Conservation (phyloP, 192 early-diverging fungal genomes). For the Linnemannia schmuckeri region DNA sequence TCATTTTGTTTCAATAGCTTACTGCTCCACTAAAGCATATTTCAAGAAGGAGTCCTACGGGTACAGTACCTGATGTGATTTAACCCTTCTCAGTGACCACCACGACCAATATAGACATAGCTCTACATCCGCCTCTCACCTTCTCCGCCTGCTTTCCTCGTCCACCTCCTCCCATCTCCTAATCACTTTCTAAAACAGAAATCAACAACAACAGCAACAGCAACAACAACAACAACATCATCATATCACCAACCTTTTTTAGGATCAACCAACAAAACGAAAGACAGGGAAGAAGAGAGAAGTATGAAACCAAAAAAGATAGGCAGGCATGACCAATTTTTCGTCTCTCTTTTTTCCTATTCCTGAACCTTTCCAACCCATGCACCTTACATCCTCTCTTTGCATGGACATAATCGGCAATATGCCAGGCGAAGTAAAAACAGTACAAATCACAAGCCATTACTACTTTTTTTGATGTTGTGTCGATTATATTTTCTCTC, state of each 20-base stretch:
- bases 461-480: background rate
- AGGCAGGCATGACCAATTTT: background rate
- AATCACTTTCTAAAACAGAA: background rate
- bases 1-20: too few species aligned
- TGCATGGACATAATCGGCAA: background rate
- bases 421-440: background rate
- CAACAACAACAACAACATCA: too few species aligned
- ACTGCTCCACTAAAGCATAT: background rate
- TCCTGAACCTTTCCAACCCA: background rate
- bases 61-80: background rate
- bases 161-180: background rate
- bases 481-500: background rate
- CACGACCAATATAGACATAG: background rate
- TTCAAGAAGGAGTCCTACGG: background rate
- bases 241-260: background rate
- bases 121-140: background rate
- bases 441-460: background rate
- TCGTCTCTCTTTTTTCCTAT: background rate
- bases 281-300: background rate
- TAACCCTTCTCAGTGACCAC: background rate
- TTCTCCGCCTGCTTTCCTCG: background rate
- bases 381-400: background rate
- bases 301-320: background rate
- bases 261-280: background rate
- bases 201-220: background rate